These are phyloP conservation scores for Gaertneriomyces semiglobifer DNA, from an alignment of 192 early-diverging fungal species.

Conservation along the genomic window DNA sequence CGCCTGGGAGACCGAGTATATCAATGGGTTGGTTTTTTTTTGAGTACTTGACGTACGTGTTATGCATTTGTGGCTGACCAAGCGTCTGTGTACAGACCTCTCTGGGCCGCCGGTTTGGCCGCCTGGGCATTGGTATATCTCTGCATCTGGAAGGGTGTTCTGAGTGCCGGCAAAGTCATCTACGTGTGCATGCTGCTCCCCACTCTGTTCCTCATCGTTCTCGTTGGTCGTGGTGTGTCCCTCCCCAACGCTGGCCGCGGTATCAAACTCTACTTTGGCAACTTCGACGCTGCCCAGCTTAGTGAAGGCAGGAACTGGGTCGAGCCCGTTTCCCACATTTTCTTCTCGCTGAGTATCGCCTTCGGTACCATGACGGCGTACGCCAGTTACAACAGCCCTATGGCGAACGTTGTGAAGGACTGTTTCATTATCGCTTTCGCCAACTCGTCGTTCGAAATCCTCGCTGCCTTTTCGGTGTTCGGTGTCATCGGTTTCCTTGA, in stretches of 20 bases:
- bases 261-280: constrained; percentile 13
- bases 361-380: constrained; percentile 8
- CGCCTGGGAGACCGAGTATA: background rate
- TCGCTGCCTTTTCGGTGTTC: background rate
- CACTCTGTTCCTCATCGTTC: background rate
- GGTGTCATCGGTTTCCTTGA: constrained; percentile 13
- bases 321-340: constrained; percentile 7
- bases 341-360: constrained; percentile 3
- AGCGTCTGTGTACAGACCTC: background rate
- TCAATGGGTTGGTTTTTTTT: background rate
- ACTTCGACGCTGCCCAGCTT: background rate
- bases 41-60: too few species aligned
- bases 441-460: constrained; percentile 1
- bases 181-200: constrained; percentile 3
- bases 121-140: constrained; percentile 5
- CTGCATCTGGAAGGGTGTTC: constrained; percentile 6
- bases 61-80: background rate
- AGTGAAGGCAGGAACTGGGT: background rate
- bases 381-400: background rate
- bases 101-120: background rate
- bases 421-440: constrained; percentile 6
- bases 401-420: constrained; percentile 1
- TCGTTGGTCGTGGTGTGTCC: background rate
- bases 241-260: constrained; percentile 8
- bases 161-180: constrained; percentile 9